A percentile compares a stretch with the other conserved stretches of the same genome.
Conservation (phyloP, 306 rosid genomes). For the Aeschynomene evenia region DNA sequence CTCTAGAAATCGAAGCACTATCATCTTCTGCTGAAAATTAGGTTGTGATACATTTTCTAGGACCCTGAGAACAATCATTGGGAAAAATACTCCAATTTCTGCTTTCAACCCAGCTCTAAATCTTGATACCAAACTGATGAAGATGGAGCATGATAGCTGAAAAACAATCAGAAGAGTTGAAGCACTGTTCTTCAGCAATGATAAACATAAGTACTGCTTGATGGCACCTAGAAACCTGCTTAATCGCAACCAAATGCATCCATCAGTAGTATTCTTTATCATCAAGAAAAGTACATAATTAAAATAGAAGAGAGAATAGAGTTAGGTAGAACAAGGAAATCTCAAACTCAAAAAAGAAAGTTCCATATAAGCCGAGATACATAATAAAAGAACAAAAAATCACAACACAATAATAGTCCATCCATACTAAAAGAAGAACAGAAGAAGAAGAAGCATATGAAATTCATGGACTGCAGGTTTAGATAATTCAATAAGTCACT, state of each 20-base stretch:
- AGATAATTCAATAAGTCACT: slow-evolving; percentile 14
- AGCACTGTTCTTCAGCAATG: slow-evolving; percentile 97
- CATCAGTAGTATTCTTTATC: slow-evolving; percentile 26
- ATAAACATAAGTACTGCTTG: slow-evolving; percentile 96
- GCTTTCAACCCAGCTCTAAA: slow-evolving; percentile 98
- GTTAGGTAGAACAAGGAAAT: background rate
- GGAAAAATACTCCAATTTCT: slow-evolving; percentile 98
- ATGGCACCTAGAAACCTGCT: slow-evolving; percentile 98
- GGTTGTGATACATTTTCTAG: slow-evolving; percentile 97
- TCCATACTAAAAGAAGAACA: slow-evolving; percentile 2
- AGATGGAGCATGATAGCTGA: slow-evolving; percentile 98
- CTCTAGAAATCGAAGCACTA: slow-evolving; percentile 93
- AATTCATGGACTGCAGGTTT: slow-evolving; percentile 16
- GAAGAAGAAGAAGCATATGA: slow-evolving; percentile 6
- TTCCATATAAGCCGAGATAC: background rate
- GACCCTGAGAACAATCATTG: slow-evolving; percentile 98
- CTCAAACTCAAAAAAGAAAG: background rate
- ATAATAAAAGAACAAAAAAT: background rate
- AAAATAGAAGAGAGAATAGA: background rate
- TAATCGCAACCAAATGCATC: slow-evolving; percentile 42
- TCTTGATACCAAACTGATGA: slow-evolving; percentile 96
- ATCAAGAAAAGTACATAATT: background rate
- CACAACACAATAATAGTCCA: background rate
- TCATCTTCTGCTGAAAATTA: slow-evolving; percentile 98
- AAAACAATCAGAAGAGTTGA: slow-evolving; percentile 94